Evolutionary conservation across 495 filamentous ascomycete species (phyloP).

Genomic region (Xylona heveae): DNA sequence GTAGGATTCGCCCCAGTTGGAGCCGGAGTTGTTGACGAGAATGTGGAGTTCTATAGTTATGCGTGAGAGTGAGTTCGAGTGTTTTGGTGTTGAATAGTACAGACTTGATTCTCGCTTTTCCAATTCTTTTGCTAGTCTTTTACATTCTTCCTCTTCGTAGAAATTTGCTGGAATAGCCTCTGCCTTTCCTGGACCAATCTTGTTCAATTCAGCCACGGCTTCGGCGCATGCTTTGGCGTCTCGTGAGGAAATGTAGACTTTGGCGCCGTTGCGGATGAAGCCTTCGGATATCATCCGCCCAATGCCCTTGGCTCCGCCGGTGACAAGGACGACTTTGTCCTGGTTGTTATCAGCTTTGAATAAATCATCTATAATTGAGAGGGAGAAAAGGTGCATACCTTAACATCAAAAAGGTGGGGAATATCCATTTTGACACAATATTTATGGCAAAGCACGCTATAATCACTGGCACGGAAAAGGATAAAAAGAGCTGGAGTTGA

Average conservation of each 20-base stretch:
- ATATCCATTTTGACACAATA: slow-evolving; percentile 33
- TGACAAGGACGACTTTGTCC: slow-evolving; percentile 21
- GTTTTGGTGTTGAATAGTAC: too few species aligned
- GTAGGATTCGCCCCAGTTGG: slow-evolving; percentile 46
- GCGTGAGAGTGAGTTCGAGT: background rate
- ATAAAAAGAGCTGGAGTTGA: too few species aligned
- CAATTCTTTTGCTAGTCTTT: slow-evolving; percentile 40
- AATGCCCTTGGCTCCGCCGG: slow-evolving; percentile 36
- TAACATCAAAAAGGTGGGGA: slow-evolving; percentile 32
- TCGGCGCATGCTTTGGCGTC: slow-evolving; percentile 37
- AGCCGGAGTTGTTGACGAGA: slow-evolving; percentile 63
- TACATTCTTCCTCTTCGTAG: slow-evolving; percentile 51
- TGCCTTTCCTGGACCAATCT: slow-evolving; percentile 36
- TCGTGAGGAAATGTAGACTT: slow-evolving; percentile 65
- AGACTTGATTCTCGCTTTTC: slow-evolving; percentile 33
- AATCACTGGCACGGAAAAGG: too few species aligned
- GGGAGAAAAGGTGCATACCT: slow-evolving; percentile 17
- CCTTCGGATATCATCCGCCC: slow-evolving; percentile 67
- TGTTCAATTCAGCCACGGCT: slow-evolving; percentile 37
- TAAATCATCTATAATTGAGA: background rate
- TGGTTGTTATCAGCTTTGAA: slow-evolving; percentile 13
- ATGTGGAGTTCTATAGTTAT: slow-evolving; percentile 36
- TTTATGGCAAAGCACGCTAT: too few species aligned
- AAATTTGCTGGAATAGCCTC: slow-evolving; percentile 49
- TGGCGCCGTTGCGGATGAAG: slow-evolving; percentile 58